Conservation (phyloP, 495 filamentous ascomycete species). For the Wilcoxina mikolae region DNA sequence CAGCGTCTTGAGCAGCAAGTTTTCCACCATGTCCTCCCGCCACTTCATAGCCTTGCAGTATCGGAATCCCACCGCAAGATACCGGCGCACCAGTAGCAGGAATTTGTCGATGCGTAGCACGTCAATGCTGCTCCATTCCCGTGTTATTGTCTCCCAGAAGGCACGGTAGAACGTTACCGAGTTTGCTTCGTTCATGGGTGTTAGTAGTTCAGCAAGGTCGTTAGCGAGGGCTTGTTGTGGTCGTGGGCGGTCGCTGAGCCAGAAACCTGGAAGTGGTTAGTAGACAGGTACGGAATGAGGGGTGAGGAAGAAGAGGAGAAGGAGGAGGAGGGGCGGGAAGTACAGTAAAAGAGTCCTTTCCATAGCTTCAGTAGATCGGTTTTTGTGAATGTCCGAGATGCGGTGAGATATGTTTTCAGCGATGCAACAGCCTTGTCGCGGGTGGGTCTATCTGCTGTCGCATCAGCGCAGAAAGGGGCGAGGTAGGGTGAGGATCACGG, state of each 20-base stretch:
- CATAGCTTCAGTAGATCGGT: constrained; percentile 82
- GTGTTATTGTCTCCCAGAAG: constrained; percentile 80
- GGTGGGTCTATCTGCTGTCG: constrained; percentile 41
- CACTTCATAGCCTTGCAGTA: constrained; percentile 34
- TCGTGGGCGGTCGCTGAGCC: constrained; percentile 80
- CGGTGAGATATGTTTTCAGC: constrained; percentile 61
- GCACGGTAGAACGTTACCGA: constrained; percentile 54
- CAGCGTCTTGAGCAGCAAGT: constrained; percentile 27
- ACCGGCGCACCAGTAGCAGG: constrained; percentile 63
- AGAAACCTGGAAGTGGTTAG: constrained; percentile 42
- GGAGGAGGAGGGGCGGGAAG: constrained; percentile 1
- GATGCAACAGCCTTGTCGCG: constrained; percentile 69
- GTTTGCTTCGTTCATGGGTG: constrained; percentile 44
- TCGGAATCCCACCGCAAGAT: constrained; percentile 52
- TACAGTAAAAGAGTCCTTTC: constrained; percentile 94
- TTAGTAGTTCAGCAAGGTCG: constrained; percentile 60
- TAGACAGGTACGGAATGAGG: background rate
- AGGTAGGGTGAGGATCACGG: background rate
- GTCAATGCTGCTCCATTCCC: constrained; percentile 73
- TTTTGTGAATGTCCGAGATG: constrained; percentile 48
- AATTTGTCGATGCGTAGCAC: constrained; percentile 86
- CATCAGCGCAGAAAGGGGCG: background rate
- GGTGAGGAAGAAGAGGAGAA: background rate
- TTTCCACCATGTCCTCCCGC: constrained; percentile 24
- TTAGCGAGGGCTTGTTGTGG: constrained; percentile 71